Percentiles rank a stretch among this genome's conserved stretches.
Conservation (phyloP, 2,329 filamentous ascomycete genomes). For the Microdochium bolleyi region DNA sequence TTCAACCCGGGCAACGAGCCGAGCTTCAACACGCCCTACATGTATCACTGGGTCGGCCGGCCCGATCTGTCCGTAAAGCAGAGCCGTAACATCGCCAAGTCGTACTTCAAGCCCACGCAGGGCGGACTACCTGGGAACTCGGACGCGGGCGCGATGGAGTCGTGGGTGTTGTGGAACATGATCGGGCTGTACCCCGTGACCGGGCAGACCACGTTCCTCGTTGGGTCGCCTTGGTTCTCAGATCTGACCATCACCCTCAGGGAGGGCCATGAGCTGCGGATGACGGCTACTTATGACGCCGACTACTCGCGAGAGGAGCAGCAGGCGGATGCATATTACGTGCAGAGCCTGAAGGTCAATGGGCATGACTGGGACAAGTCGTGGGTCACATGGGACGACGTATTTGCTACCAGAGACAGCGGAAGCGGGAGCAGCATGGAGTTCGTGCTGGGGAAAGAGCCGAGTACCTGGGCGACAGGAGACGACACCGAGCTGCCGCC, state of each 20-base stretch:
- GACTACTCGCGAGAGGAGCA: slow-evolving; percentile 11
- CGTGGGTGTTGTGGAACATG: slow-evolving; percentile 62
- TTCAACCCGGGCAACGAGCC: slow-evolving; percentile 65
- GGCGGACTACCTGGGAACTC: slow-evolving; percentile 60
- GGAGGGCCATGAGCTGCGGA: slow-evolving; percentile 38
- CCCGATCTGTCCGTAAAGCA: slow-evolving; percentile 54
- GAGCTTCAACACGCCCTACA: slow-evolving; percentile 57
- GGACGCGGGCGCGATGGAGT: slow-evolving; percentile 67
- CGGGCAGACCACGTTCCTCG: slow-evolving; percentile 59
- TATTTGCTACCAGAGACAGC: slow-evolving; percentile 38
- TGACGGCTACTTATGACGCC: slow-evolving; percentile 43
- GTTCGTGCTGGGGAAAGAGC: slow-evolving; percentile 50
- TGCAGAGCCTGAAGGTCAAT: slow-evolving; percentile 60
- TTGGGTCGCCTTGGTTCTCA: slow-evolving; percentile 56
- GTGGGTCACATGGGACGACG: slow-evolving; percentile 59
- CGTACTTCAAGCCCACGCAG: slow-evolving; percentile 47
- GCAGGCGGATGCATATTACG: slow-evolving; percentile 39
- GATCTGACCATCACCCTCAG: slow-evolving; percentile 52
- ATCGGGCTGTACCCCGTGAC: slow-evolving; percentile 61
- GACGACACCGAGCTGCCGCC: slow-evolving; percentile 40
- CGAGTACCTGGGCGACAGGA: slow-evolving; percentile 49
- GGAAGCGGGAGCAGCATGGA: slow-evolving; percentile 50
- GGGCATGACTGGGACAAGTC: slow-evolving; percentile 52
- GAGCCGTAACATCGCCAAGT: slow-evolving; percentile 49
- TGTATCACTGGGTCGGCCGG: slow-evolving; percentile 59